Evolutionary conservation across 495 filamentous ascomycete species (phyloP).

Genomic region (Penicillium lagena): DNA sequence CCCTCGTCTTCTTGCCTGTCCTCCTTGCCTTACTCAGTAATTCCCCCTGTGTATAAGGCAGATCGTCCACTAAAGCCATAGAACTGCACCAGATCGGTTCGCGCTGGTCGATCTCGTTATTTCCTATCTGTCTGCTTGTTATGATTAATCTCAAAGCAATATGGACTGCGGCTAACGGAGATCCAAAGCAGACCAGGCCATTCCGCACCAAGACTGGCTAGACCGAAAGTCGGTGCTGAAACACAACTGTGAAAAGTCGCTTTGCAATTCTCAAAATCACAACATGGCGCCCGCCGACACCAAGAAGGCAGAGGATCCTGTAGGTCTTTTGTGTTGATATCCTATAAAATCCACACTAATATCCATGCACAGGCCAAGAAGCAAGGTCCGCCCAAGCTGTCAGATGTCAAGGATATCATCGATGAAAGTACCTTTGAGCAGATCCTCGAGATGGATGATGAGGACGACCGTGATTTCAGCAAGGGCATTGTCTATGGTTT

Average conservation of each 20-base stretch:
- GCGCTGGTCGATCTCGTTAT: no score
- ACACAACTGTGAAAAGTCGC: no score
- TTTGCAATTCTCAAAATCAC: not conserved
- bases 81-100: no score
- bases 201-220: no score
- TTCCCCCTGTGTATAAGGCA: not conserved
- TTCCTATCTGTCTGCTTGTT: no score
- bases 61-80: no score
- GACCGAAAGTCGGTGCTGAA: no score
- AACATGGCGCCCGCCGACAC: slow-evolving; percentile 26
- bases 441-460: slow-evolving; percentile 96
- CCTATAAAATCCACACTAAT: no score
- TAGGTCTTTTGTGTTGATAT: slow-evolving; percentile 6
- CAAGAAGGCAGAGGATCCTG: slow-evolving; percentile 21
- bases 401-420: slow-evolving; percentile 62
- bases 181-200: no score
- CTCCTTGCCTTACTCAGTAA: slow-evolving; percentile 3
- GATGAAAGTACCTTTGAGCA: slow-evolving; percentile 81
- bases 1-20: slow-evolving; percentile 1
- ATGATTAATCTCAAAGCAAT: no score
- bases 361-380: slow-evolving; percentile 26
- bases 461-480: slow-evolving; percentile 71
- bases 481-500: slow-evolving; percentile 84
- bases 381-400: slow-evolving; percentile 37
- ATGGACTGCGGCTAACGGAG: no score